phyloP scores from a whole-genome alignment of 371 early-diverging fungal genomes.

The Mucor circinelloides region DNA sequence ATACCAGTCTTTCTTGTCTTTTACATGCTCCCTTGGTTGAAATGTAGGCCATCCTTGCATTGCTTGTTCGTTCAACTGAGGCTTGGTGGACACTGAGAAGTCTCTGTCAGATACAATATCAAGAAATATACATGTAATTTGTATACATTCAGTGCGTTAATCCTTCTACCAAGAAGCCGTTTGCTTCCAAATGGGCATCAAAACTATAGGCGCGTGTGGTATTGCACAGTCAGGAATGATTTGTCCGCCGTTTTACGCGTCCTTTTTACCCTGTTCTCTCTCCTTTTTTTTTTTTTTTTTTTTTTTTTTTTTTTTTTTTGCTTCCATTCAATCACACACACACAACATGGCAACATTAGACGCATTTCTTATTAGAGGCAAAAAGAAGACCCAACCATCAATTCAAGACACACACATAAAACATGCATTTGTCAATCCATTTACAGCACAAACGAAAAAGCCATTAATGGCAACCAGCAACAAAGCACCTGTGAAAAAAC shows the following conservation, averaged over 20 bases:
- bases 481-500: background rate
- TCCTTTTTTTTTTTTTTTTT: background rate
- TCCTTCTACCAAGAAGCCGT: too few relatives aligned
- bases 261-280: background rate
- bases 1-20: too few relatives aligned
- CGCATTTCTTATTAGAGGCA: constrained; percentile 8
- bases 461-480: background rate
- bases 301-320: too few relatives aligned
- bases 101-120: too few relatives aligned
- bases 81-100: too few relatives aligned
- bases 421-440: background rate
- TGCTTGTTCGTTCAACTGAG: too few relatives aligned
- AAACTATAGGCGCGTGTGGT: background rate
- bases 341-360: constrained; percentile 6
- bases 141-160: too few relatives aligned
- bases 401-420: background rate
- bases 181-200: too few relatives aligned
- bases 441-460: background rate
- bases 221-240: background rate
- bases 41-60: too few relatives aligned
- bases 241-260: background rate
- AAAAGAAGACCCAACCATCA: background rate
- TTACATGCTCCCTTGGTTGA: too few relatives aligned
- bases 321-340: background rate
- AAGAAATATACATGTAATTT: too few relatives aligned